Base-by-base conservation (phyloP, 208 protist genomes). In the Angomonas ambiguus region DNA sequence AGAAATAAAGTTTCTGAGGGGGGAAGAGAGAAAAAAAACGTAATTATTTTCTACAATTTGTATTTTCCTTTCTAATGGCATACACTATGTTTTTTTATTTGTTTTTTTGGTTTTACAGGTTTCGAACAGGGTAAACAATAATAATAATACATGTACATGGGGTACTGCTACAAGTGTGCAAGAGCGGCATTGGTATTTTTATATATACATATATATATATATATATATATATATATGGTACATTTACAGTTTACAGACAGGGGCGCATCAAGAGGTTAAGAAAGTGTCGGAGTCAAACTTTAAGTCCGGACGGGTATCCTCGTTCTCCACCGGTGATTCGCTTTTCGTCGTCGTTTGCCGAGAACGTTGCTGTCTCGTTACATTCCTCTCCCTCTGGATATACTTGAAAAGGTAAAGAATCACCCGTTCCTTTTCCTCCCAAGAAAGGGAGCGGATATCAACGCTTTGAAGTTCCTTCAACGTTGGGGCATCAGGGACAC, bases 391-490 rank as follows among this genome's bases (percentile, higher is more conserved):
- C 16, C 70, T 68, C 24, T 85, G 82, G 0, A 95, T 72, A 3
- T 79, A 76, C 65, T 90, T 86, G 55, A 95, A 95, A 1, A 97
- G 82, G 20, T 82, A 60, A 38, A 81, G 81, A 18, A 97, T 62
- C 0, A 97, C 90, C 0, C 91, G 83, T 74, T 97, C 93, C 79
- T 96, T 97, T 27, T 97, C 90, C 1, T 53, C 66, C 93, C 93
- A 97, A 34, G 72, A 76, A 11, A 97, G 66, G 20, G 88, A 67
- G 1, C 68, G 65, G n/a, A 97, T 86, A 28, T 97, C 86, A 20
- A 93, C 72, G 1, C 65, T 57, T 45, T 83, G 79, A 0, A 88
- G 62, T 34, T 89, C 82, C 51, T 79, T 77, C 67, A 82, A 65
- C 18, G 75, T 82, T 0, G 78, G 76, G 10, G 70, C 76, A 38